Conservation (phyloP, 306 rosid species). For the apple (Malus domestica) region DNA sequence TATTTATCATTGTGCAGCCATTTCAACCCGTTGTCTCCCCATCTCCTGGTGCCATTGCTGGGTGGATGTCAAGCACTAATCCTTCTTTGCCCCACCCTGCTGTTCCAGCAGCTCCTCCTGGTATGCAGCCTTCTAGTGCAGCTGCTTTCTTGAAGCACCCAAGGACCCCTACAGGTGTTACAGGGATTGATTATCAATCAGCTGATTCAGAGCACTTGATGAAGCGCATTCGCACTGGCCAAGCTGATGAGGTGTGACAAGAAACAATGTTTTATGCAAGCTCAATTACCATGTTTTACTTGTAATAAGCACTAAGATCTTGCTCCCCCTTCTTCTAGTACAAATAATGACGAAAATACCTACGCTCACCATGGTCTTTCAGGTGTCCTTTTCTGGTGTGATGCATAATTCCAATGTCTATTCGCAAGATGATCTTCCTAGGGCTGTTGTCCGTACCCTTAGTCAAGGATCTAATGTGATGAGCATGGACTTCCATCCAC, state of each 20-base stretch:
- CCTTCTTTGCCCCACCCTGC: conserved; percentile 35
- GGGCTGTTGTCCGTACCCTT: conserved; percentile 26
- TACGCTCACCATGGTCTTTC: conserved; percentile 2
- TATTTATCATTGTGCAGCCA: conserved; percentile 20
- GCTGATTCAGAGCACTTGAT: conserved; percentile 39
- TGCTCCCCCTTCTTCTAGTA: not conserved
- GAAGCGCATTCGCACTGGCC: conserved; percentile 37
- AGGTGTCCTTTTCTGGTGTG: conserved; percentile 42
- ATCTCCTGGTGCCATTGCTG: conserved; percentile 36
- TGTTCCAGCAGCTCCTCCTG: conserved; percentile 28
- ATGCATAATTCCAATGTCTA: conserved; percentile 28
- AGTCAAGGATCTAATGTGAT: conserved; percentile 39
- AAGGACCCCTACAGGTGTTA: conserved; percentile 32
- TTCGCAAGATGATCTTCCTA: conserved; percentile 47
- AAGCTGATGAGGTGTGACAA: conserved; percentile 31
- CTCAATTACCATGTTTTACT: not conserved
- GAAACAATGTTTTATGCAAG: not conserved
- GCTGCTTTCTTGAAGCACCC: conserved; percentile 43
- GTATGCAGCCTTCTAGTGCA: conserved; percentile 40
- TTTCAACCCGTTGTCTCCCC: conserved; percentile 44
- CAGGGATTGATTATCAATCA: conserved; percentile 41
- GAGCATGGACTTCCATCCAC: conserved; percentile 46
- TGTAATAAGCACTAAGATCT: not conserved
- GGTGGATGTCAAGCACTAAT: conserved; percentile 36
- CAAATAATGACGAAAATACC: not conserved